Conservation (phyloP, 2,329 filamentous ascomycete genomes). For the Trichoderma gracile region DNA sequence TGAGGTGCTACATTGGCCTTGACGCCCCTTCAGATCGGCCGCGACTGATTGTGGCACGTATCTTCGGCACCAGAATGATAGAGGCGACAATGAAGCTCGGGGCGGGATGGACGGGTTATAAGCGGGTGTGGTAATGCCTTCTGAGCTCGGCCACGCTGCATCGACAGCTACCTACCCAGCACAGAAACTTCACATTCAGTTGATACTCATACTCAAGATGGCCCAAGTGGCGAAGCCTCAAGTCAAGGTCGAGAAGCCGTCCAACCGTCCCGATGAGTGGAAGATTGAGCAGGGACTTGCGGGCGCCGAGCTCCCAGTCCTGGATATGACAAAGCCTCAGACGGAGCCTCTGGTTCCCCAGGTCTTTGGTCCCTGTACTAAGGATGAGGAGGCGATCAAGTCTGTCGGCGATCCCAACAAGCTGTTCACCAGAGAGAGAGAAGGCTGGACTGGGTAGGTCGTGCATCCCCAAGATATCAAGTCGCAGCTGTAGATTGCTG, state of each 20-base stretch:
- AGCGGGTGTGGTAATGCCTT: not conserved
- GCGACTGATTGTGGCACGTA: not conserved
- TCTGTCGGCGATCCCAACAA: conserved; percentile 3
- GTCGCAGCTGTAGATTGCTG: no score
- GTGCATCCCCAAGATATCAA: not conserved
- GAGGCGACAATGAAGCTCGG: not conserved
- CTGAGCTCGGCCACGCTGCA: no score
- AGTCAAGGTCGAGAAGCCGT: not conserved
- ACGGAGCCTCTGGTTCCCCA: not conserved
- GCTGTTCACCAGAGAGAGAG: not conserved
- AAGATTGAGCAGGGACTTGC: conserved; percentile 20
- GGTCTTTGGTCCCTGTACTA: not conserved
- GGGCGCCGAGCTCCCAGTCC: conserved; percentile 16
- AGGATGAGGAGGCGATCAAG: conserved; percentile 14
- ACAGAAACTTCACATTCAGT: not conserved
- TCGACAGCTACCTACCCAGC: not conserved
- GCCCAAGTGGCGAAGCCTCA: not conserved
- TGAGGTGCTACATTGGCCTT: not conserved
- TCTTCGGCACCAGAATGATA: not conserved
- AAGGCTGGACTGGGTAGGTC: conserved; percentile 15
- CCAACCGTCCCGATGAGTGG: conserved; percentile 14
- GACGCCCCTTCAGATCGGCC: not conserved
- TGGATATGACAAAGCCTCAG: conserved; percentile 10
- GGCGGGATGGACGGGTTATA: conserved; percentile 10
- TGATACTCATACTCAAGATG: not conserved